Evolutionary conservation across 2,329 filamentous ascomycete genomes (phyloP).

Genomic region (Phyllosticta citrichinensis): DNA sequence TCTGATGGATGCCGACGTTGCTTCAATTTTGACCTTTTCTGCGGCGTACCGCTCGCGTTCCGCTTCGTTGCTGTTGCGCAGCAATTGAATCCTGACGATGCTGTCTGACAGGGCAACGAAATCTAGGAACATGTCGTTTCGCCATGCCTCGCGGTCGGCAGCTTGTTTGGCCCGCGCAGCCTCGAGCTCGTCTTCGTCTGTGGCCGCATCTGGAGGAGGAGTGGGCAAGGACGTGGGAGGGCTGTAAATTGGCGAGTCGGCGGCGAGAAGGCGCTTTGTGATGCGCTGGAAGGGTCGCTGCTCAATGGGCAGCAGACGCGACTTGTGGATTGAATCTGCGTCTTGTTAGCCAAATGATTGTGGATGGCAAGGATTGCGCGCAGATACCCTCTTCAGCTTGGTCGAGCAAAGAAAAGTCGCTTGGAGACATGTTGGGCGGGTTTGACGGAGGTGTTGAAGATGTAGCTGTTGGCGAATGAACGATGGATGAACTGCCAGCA

Average conservation of each 20-base stretch:
- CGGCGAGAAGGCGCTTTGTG: conserved; percentile 65
- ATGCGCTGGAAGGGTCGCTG: conserved; percentile 87
- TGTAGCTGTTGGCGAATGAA: background rate
- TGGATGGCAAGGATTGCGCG: background rate
- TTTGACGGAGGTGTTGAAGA: background rate
- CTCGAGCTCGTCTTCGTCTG: conserved; percentile 34
- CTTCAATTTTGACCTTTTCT: conserved; percentile 69
- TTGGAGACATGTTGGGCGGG: conserved; percentile 33
- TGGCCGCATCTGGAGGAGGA: conserved; percentile 51
- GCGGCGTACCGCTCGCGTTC: conserved; percentile 76
- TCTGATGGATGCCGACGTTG: conserved; percentile 67
- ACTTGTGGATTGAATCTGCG: conserved; percentile 74
- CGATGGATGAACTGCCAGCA: background rate
- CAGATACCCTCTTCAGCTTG: conserved; percentile 54
- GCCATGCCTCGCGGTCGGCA: conserved; percentile 56
- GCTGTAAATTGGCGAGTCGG: conserved; percentile 52
- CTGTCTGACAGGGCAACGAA: conserved; percentile 81
- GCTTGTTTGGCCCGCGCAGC: conserved; percentile 24
- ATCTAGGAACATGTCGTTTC: conserved; percentile 76
- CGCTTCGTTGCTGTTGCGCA: conserved; percentile 68
- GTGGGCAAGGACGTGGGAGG: conserved; percentile 50
- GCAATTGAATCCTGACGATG: conserved; percentile 79
- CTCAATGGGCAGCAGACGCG: conserved; percentile 78
- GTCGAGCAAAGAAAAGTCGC: conserved; percentile 56
- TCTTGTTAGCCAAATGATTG: conserved; percentile 6